These are phyloP conservation scores for Fraxinus angustifolia DNA, from an alignment of 305 asterid genomes.

Conservation along the genomic window DNA sequence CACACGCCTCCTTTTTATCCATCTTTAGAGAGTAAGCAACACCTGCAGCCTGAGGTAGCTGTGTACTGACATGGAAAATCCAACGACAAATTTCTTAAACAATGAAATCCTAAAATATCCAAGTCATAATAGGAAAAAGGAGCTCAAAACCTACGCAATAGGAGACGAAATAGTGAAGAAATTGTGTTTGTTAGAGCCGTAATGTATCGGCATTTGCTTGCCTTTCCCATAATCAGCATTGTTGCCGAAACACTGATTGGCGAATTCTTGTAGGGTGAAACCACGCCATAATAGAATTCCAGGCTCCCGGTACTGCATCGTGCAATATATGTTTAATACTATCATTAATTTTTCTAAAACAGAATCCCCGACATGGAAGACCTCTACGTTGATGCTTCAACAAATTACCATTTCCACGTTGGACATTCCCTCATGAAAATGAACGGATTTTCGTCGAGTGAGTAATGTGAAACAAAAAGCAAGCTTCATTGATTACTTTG, in stretches of 20 bases:
- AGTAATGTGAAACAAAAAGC: not conserved
- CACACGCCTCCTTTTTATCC: constrained; percentile 84
- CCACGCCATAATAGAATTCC: constrained; percentile 95
- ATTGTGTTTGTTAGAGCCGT: constrained; percentile 70
- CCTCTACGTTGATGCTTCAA: not conserved
- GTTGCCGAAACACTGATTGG: constrained; percentile 76
- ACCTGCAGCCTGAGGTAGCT: constrained; percentile 95
- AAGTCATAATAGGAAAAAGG: not conserved
- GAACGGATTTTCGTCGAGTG: not conserved
- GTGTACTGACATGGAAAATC: constrained; percentile 51
- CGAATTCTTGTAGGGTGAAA: constrained; percentile 63
- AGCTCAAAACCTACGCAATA: constrained; percentile 49
- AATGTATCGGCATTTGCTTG: constrained; percentile 93
- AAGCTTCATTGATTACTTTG: not conserved
- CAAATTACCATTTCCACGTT: not conserved
- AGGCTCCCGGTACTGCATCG: constrained; percentile 71
- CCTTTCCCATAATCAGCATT: constrained; percentile 74
- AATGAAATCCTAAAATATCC: not conserved
- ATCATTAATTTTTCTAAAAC: not conserved
- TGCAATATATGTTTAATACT: not conserved
- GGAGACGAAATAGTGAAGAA: constrained; percentile 80
- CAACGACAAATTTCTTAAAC: not conserved
- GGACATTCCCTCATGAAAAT: not conserved
- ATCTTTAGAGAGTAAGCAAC: constrained; percentile 91
- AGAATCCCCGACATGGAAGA: not conserved